A percentile compares a stretch with the other conserved stretches of the same genome.
These are phyloP conservation scores for Melampsora occidentalis DNA, from an alignment of 1,284 basidiomycete genomes.

Conservation along the genomic window DNA sequence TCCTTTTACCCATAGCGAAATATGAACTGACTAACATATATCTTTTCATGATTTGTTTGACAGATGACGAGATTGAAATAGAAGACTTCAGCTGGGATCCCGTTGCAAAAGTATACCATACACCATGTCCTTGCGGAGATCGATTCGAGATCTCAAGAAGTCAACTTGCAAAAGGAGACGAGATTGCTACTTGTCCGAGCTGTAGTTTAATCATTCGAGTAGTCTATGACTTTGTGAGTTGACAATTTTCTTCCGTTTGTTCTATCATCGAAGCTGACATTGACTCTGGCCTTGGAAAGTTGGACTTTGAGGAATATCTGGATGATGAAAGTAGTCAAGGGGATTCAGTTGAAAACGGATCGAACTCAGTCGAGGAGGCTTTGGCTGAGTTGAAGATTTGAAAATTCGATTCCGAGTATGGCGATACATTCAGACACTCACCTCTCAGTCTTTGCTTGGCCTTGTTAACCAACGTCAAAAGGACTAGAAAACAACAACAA, in stretches of 20 bases:
- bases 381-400: slow-evolving; percentile 4
- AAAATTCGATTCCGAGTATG: neutral
- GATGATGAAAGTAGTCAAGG: neutral
- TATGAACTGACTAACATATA: slow-evolving; percentile 45
- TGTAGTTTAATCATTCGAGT: slow-evolving; percentile 91
- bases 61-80: slow-evolving; percentile 83
- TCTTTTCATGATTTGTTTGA: slow-evolving; percentile 59
- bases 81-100: slow-evolving; percentile 93
- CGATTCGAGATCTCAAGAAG: slow-evolving; percentile 89
- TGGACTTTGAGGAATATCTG: slow-evolving; percentile 6
- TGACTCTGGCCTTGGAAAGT: neutral
- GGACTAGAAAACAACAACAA: too few relatives aligned
- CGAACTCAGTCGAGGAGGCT: neutral
- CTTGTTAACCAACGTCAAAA: too few relatives aligned
- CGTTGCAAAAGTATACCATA: slow-evolving; percentile 78
- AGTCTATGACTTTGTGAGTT: slow-evolving; percentile 86
- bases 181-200: slow-evolving; percentile 94
- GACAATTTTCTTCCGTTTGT: neutral
- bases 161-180: slow-evolving; percentile 86
- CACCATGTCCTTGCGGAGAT: slow-evolving; percentile 97
- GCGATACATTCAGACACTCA: too few relatives aligned
- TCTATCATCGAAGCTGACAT: neutral
- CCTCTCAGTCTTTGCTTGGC: too few relatives aligned
- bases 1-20: neutral
- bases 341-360: neutral